Base-by-base conservation (phyloP, 1,284 basidiomycete genomes). In the Cerrena zonata region DNA sequence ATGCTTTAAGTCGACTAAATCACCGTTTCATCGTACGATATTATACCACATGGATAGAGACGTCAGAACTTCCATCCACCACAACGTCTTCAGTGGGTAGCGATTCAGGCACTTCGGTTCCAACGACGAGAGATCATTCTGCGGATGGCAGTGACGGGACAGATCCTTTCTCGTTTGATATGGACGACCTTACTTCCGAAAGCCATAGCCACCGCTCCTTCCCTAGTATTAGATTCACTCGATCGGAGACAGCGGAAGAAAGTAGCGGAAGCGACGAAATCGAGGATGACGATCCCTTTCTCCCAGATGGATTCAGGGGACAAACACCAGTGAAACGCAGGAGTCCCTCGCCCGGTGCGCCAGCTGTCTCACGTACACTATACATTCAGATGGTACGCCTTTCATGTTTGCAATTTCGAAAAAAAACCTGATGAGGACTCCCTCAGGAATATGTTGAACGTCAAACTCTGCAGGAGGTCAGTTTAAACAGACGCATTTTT, bases 11-110 rank as follows among this genome's bases (percentile, higher is more conserved):
- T 55, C 76, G 88, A 36, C 79, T 96, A 19, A 89, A 86, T 44
- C 93, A 97, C 66, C 84, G 88, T 11, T 90, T 89, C 68, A 91
- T 98, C 56, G 94, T 96, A 18, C 82, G 94, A 39, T 97, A 94
- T 63, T 89, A 84, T 64, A 89, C 86, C 2, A 88, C 87, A 4
- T 91, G 89, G 89, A 75, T 91, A 19, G 89, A 91, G 63, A 79
- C 75, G 0, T 72, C 77, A 2, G 81, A 86, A 51, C 66, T 73
- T 4, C 60, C 67, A 2, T 76, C 79, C 15, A 69, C 71, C 11
- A 69, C 71, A 5, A 63, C 68, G 3, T 76, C 74, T 15, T 80
- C 82, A 7, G 75, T 65, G 42, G 64, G 64, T 19, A 59, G 60
- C 5, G 70, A 72, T 25, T 73, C 72, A 0, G 68, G 67, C 11